A percentile compares a stretch with the other conserved stretches of the same genome.
These are phyloP conservation scores for Torulaspora pretoriensis DNA, from an alignment of 1,139 yeast genomes.

Conservation along the genomic window DNA sequence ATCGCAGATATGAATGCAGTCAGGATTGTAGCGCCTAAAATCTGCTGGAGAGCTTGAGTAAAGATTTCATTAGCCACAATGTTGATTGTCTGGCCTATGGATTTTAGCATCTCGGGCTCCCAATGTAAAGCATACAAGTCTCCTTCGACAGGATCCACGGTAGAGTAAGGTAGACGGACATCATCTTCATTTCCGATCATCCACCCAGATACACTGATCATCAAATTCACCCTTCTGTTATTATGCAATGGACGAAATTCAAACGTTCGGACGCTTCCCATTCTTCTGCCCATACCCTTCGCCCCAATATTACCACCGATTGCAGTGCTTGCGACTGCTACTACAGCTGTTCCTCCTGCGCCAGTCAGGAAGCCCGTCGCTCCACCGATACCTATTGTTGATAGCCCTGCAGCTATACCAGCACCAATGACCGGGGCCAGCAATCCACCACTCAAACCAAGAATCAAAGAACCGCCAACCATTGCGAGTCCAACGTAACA, in stretches of 20 bases:
- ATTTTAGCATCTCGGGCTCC: conserved; percentile 97
- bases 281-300: conserved; percentile 77
- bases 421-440: conserved; percentile 98
- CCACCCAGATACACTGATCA: conserved; percentile 97
- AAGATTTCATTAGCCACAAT: conserved; percentile 92
- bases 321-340: conserved; percentile 87
- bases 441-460: conserved; percentile 92
- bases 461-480: conserved; percentile 91
- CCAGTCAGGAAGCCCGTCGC: conserved; percentile 92
- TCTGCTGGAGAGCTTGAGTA: conserved; percentile 90
- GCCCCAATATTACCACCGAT: conserved; percentile 89
- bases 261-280: conserved; percentile 90
- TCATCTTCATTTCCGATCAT: conserved; percentile 95
- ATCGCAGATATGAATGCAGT: conserved; percentile 96
- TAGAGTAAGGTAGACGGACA: conserved; percentile 91
- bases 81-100: conserved; percentile 93
- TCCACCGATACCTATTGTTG: conserved; percentile 91
- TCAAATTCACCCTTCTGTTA: conserved; percentile 79
- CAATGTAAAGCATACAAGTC: conserved; percentile 86
- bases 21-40: conserved; percentile 84
- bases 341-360: conserved; percentile 92
- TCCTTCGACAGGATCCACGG: conserved; percentile 97
- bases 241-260: conserved; percentile 91
- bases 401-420: conserved; percentile 93
- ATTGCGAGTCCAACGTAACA: conserved; percentile 94